Evolutionary conservation across 2,329 filamentous ascomycete species (phyloP).

Genomic region (Didymella glomerata): DNA sequence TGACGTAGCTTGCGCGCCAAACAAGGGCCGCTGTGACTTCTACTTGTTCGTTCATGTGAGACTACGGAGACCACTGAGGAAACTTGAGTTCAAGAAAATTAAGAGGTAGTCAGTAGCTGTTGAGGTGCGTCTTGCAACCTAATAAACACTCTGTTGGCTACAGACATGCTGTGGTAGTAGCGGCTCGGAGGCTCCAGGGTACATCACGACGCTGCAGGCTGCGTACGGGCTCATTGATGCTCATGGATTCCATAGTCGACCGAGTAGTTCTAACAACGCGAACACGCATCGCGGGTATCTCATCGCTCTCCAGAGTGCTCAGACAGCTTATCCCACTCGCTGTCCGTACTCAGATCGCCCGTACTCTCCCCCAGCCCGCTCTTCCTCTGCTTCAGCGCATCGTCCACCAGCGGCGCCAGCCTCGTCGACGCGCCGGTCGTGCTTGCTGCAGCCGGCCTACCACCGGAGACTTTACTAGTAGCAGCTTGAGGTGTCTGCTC

Average conservation of each 20-base stretch:
- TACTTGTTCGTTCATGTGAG: not conserved
- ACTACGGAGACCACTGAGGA: not conserved
- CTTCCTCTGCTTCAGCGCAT: slow-evolving; percentile 56
- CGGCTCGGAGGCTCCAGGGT: too few species aligned
- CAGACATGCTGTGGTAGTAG: not conserved
- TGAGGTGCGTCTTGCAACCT: not conserved
- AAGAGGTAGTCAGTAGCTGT: not conserved
- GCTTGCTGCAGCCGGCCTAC: slow-evolving; percentile 25
- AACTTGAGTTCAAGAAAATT: not conserved
- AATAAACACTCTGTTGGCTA: not conserved
- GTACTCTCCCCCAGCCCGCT: slow-evolving; percentile 57
- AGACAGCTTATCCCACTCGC: slow-evolving; percentile 96
- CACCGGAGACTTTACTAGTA: slow-evolving; percentile 23
- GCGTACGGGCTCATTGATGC: slow-evolving; percentile 14
- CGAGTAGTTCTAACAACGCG: slow-evolving; percentile 5
- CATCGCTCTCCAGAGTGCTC: slow-evolving; percentile 52
- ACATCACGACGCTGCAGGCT: slow-evolving; percentile 20
- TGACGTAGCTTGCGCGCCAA: slow-evolving; percentile 28
- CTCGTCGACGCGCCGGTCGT: slow-evolving; percentile 44
- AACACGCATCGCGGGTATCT: slow-evolving; percentile 23
- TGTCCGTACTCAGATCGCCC: slow-evolving; percentile 79
- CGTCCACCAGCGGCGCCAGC: slow-evolving; percentile 43
- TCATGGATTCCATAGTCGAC: slow-evolving; percentile 1
- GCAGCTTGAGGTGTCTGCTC: slow-evolving; percentile 33
- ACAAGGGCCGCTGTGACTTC: not conserved